Conservation (phyloP, 1,284 basidiomycete genomes). For the Pseudozyma hubeiensis region DNA sequence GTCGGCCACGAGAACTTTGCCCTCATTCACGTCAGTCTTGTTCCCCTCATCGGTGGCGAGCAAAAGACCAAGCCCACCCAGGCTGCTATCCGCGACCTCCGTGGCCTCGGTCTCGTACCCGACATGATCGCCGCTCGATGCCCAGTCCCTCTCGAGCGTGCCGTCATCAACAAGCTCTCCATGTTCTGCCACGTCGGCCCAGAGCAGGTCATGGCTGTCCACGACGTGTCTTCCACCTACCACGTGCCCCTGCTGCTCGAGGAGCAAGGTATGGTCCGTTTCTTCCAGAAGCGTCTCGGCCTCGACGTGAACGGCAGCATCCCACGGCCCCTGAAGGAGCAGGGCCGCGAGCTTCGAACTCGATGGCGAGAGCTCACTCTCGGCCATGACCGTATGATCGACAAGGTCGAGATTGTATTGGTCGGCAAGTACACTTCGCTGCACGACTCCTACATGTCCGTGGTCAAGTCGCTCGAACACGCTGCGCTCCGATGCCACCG, state of each 20-base stretch:
- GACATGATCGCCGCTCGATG: slow-evolving; percentile 94
- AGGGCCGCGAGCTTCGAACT: slow-evolving; percentile 77
- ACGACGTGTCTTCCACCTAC: slow-evolving; percentile 96
- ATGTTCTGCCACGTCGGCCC: slow-evolving; percentile 98
- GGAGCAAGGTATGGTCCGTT: slow-evolving; percentile 89
- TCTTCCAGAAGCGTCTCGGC: slow-evolving; percentile 83
- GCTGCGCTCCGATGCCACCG: slow-evolving; percentile 90
- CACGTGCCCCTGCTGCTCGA: slow-evolving; percentile 94
- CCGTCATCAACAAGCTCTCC: slow-evolving; percentile 94
- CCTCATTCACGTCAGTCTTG: slow-evolving; percentile 95
- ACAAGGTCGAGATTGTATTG: slow-evolving; percentile 88
- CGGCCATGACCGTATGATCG: slow-evolving; percentile 90
- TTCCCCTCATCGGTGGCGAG: slow-evolving; percentile 97
- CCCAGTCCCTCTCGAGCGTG: slow-evolving; percentile 76
- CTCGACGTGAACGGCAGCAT: slow-evolving; percentile 76
- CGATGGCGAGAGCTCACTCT: slow-evolving; percentile 88
- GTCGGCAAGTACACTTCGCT: slow-evolving; percentile 98
- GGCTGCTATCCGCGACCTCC: slow-evolving; percentile 92
- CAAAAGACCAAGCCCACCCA: slow-evolving; percentile 99
- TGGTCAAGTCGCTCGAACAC: slow-evolving; percentile 96
- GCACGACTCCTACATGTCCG: slow-evolving; percentile 98
- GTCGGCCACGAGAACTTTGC: slow-evolving; percentile 98
- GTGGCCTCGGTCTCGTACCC: slow-evolving; percentile 91
- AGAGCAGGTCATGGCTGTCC: slow-evolving; percentile 94
- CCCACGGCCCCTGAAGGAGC: slow-evolving; percentile 73